Conservation (phyloP, 371 early-diverging fungal genomes). For the Umbelopsis sp. region DNA sequence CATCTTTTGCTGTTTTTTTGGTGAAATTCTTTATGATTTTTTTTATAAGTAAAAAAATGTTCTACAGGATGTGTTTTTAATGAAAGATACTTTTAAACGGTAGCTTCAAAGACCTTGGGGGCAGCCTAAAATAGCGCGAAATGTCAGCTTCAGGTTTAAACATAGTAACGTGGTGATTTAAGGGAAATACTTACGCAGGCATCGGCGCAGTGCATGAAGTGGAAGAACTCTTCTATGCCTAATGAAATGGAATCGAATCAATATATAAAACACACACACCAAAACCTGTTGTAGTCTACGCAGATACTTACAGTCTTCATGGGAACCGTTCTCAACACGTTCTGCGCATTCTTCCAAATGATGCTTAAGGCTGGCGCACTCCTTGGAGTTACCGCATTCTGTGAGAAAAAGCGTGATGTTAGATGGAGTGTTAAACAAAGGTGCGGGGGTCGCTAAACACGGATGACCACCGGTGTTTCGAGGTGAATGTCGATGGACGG, state of each 20-base stretch:
- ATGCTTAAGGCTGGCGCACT: conserved; percentile 51
- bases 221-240: conserved; percentile 66
- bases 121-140: conserved; percentile 37
- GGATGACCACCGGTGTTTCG: no score
- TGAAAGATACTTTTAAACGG: conserved; percentile 34
- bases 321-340: conserved; percentile 60
- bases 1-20: not conserved
- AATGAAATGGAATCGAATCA: not conserved
- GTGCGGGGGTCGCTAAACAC: not conserved
- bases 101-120: conserved; percentile 54
- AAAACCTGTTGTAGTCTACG: no score
- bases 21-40: conserved; percentile 13
- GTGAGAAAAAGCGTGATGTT: not conserved
- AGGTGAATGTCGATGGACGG: no score
- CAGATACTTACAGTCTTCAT: conserved; percentile 48
- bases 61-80: conserved; percentile 18
- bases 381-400: conserved; percentile 45
- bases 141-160: not conserved
- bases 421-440: not conserved
- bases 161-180: no score
- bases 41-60: conserved; percentile 15
- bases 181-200: conserved; percentile 51
- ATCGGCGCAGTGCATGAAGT: conserved; percentile 63
- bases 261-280: not conserved
- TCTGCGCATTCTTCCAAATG: conserved; percentile 62